These are phyloP conservation scores for Trifolium subterraneum DNA, from an alignment of 306 rosid species.

Conservation along the genomic window DNA sequence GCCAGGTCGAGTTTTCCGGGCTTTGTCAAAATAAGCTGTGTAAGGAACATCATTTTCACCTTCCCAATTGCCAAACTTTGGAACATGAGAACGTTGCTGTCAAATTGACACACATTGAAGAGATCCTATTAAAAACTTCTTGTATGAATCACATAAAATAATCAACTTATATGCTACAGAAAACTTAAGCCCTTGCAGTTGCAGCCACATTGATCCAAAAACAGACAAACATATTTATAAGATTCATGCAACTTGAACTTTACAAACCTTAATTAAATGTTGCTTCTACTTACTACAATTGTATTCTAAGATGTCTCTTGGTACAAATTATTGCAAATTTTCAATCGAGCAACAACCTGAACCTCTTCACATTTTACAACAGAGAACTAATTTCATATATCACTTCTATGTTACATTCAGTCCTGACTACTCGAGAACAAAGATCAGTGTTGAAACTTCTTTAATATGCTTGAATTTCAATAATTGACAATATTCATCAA, in stretches of 20 bases:
- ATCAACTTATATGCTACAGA: neutral
- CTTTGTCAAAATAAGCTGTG: constrained; percentile 88
- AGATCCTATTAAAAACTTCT: constrained; percentile 30
- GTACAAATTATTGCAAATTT: neutral
- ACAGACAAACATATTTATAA: neutral
- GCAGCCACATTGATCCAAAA: neutral
- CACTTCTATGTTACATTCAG: neutral
- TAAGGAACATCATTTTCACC: constrained; percentile 84
- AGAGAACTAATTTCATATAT: constrained; percentile 3
- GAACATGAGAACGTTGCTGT: constrained; percentile 92
- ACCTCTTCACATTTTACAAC: neutral
- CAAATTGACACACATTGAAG: constrained; percentile 49
- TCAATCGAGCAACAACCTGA: neutral
- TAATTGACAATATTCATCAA: neutral
- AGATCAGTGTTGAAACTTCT: neutral
- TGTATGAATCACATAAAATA: neutral
- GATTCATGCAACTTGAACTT: constrained; percentile 1
- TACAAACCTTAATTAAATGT: neutral
- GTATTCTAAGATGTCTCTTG: constrained; percentile 2
- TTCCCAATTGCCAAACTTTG: constrained; percentile 92
- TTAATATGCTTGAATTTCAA: constrained; percentile 3
- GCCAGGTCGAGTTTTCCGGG: constrained; percentile 79
- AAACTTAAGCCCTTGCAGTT: neutral
- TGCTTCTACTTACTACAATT: neutral
- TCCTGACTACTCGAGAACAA: neutral